These are phyloP conservation scores for Logfia minima DNA, from an alignment of 129 eudicot genomes.

Conservation along the genomic window DNA sequence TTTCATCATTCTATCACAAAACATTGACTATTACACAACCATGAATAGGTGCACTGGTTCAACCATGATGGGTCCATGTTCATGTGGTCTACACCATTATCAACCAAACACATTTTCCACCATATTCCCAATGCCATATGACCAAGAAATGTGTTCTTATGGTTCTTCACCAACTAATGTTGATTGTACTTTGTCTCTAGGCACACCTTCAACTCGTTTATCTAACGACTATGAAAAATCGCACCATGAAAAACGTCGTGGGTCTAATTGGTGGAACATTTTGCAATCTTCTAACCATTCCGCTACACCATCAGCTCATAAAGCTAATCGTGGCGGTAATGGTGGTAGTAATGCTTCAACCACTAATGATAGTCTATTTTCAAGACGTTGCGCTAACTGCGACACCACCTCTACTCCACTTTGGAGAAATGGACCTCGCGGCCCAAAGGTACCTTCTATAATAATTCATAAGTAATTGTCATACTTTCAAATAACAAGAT, in stretches of 20 bases:
- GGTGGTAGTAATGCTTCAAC: constrained; percentile 25
- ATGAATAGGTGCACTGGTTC: constrained; percentile 53
- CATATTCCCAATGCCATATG: constrained; percentile 51
- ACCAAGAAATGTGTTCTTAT: constrained; percentile 33
- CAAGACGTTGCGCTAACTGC: constrained; percentile 92
- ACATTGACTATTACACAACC: neutral
- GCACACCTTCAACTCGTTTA: constrained; percentile 77
- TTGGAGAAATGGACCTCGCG: constrained; percentile 98
- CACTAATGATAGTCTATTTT: constrained; percentile 55
- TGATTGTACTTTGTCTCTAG: constrained; percentile 88
- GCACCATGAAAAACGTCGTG: constrained; percentile 36
- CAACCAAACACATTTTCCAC: constrained; percentile 30
- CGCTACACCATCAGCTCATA: constrained; percentile 21
- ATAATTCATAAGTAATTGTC: too few species aligned
- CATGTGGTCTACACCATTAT: constrained; percentile 47
- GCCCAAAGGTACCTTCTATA: constrained; percentile 70
- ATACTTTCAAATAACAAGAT: too few species aligned
- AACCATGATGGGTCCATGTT: constrained; percentile 50
- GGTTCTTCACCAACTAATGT: constrained; percentile 51
- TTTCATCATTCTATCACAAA: constrained; percentile 20
- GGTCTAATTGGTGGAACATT: constrained; percentile 79
- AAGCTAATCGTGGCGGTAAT: constrained; percentile 40
- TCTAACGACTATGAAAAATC: constrained; percentile 15
- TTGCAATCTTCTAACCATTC: constrained; percentile 46
- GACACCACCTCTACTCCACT: constrained; percentile 99